Evolutionary conservation across 2,329 filamentous ascomycete species (phyloP), one percentile per base, ranked within the genome.

Genomic region (Aureobasidium subglaciale): DNA sequence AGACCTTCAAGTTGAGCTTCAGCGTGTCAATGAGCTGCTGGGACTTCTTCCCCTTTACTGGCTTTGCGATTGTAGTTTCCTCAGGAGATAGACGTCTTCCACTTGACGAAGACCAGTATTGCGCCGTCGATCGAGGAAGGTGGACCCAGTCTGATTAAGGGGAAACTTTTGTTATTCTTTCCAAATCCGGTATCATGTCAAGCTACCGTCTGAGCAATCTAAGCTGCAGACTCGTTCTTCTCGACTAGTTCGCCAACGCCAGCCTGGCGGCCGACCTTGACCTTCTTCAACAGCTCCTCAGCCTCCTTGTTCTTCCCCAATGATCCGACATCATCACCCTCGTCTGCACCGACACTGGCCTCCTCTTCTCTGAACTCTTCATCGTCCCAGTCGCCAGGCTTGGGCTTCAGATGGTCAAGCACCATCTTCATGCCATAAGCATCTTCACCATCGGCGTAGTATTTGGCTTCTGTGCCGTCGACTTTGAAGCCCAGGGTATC

Each of bases 381-480:
- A 67, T 77, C 70, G 67, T 72, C 61, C 46, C 62, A 65, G 60
- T 76, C 68, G 42, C 68, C 60, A 13, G 87, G 78, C 62, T 78
- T 76, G 58, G 80, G 75, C 54, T 77, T 73, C 41, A 86, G 68
- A 49, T 75, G 73, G 2, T 73, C 72, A 40, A 99, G 79, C 66
- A 97, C 87, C 70, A 96, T 87, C 60, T 85, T 85, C 93, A 99
- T 99, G 68, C 84, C 88, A 69, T 85, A 96, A 34, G 93, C 93
- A 75, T 99, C 90, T 75, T 99, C 93, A 58, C 92, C 92, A 71
- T 99, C 93, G 57, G 93, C 93, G 70, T 99, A 99, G 80, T 96
- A 96, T 74, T 91, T 93, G 46, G 81, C 70, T 73, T 95, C 90
- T 10, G 86, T 84, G 76, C 90, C 93, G 62, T 93, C 89, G 63